Evolutionary conservation across 345 rosid genomes (phyloP).

Genomic region (Hibiscus syriacus): DNA sequence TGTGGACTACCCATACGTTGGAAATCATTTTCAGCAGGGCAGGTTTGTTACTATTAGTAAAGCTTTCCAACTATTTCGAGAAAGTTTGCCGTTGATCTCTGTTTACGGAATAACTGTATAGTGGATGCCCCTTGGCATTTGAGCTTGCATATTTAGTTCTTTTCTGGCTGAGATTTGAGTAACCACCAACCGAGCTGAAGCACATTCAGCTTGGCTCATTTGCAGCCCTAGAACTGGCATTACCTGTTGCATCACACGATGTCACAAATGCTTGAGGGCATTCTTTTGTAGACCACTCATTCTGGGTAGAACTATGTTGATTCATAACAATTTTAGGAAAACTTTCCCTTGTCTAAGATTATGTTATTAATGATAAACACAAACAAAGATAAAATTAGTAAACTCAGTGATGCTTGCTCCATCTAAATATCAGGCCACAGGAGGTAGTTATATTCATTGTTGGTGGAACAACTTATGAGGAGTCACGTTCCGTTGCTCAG

Average conservation of each 20-base stretch:
- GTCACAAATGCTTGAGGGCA: background rate
- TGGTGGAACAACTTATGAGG: constrained; percentile 97
- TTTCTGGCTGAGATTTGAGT: background rate
- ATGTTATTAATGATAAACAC: background rate
- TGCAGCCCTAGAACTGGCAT: background rate
- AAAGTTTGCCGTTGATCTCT: background rate
- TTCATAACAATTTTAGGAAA: background rate
- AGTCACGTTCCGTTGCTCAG: constrained; percentile 73
- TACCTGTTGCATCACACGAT: background rate
- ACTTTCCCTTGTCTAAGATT: background rate
- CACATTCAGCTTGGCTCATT: background rate
- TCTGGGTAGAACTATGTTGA: background rate
- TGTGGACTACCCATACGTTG: constrained; percentile 89
- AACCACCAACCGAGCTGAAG: background rate
- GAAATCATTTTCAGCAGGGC: constrained; percentile 92
- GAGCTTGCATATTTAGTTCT: background rate
- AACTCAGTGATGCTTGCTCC: background rate
- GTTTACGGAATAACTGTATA: background rate
- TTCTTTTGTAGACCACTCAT: background rate
- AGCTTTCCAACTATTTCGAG: background rate
- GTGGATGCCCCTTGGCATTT: background rate
- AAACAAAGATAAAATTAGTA: background rate
- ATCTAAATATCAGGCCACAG: constrained; percentile 59
- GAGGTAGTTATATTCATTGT: constrained; percentile 87
- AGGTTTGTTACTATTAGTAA: constrained; percentile 41